Percentiles rank a stretch among this genome's conserved stretches.
Evolutionary conservation across 1,284 basidiomycete genomes (phyloP).

Genomic region (Austroboletus niveus): DNA sequence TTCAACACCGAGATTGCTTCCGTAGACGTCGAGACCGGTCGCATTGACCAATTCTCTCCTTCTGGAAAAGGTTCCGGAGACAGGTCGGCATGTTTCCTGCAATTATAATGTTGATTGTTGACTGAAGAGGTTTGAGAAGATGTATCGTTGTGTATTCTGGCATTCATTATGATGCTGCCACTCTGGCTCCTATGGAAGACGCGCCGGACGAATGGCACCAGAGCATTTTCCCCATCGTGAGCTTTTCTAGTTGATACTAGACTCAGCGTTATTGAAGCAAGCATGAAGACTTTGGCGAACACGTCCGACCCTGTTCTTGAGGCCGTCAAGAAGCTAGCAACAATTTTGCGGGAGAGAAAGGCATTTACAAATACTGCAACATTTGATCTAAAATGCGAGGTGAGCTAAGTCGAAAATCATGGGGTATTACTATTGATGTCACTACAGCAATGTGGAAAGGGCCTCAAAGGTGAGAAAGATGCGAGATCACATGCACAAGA

Average conservation of each 20-base stretch:
- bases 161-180: slow-evolving; percentile 91
- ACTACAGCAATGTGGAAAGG: slow-evolving; percentile 67
- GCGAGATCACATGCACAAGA: slow-evolving; percentile 82
- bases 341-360: slow-evolving; percentile 67
- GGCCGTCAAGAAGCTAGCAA: slow-evolving; percentile 72
- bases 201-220: slow-evolving; percentile 86
- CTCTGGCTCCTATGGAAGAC: slow-evolving; percentile 72
- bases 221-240: slow-evolving; percentile 71
- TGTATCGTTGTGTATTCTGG: slow-evolving; percentile 86
- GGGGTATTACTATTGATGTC: slow-evolving; percentile 23
- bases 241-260: slow-evolving; percentile 17
- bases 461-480: slow-evolving; percentile 89
- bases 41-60: slow-evolving; percentile 75
- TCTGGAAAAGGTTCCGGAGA: slow-evolving; percentile 32
- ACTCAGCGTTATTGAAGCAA: slow-evolving; percentile 9
- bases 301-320: slow-evolving; percentile 56
- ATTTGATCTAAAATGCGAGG: slow-evolving; percentile 85
- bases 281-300: slow-evolving; percentile 29
- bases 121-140: slow-evolving; percentile 33
- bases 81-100: slow-evolving; percentile 24
- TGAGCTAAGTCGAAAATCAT: slow-evolving; percentile 31
- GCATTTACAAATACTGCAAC: slow-evolving; percentile 90
- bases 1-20: slow-evolving; percentile 85
- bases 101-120: neutral
- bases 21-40: slow-evolving; percentile 88